A percentile compares a stretch with the other conserved stretches of the same genome.
Conservation (phyloP, 164 flowering plant genomes). For the Macadamia integrifolia region DNA sequence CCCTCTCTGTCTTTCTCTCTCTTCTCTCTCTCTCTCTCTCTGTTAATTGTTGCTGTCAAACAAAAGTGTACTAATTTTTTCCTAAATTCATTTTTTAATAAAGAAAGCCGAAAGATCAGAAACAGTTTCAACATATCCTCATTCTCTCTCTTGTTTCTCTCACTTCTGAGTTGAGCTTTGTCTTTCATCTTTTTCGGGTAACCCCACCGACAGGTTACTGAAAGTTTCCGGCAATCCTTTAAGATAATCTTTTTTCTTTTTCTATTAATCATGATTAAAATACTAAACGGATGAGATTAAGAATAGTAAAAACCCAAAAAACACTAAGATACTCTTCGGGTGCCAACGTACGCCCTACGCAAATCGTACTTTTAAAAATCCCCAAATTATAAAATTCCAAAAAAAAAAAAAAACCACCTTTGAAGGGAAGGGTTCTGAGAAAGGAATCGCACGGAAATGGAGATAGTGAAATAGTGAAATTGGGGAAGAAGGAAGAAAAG, state of each 20-base stretch:
- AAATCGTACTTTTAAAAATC: neutral
- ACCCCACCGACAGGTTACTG: slow-evolving; percentile 31
- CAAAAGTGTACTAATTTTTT: neutral
- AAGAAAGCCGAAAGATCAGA: neutral
- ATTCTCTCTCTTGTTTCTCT: neutral
- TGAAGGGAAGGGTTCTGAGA: neutral
- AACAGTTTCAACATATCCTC: slow-evolving; percentile 1
- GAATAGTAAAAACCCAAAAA: neutral
- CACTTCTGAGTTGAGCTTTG: neutral
- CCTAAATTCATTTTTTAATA: too few relatives aligned
- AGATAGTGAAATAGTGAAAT: neutral
- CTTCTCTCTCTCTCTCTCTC: too few relatives aligned
- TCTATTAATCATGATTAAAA: too few relatives aligned
- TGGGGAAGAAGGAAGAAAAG: neutral
- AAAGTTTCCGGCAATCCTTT: slow-evolving; percentile 29
- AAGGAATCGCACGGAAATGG: slow-evolving; percentile 10
- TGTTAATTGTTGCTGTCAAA: slow-evolving; percentile 1
- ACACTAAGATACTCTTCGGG: neutral
- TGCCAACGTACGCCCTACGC: neutral
- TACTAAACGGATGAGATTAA: neutral
- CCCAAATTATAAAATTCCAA: too few relatives aligned
- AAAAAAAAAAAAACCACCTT: neutral
- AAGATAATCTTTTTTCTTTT: neutral
- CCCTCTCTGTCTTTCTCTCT: neutral
- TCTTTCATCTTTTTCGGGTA: slow-evolving; percentile 19